Conservation (phyloP, 2,329 filamentous ascomycete species). For the Delphinella strobiligena region DNA sequence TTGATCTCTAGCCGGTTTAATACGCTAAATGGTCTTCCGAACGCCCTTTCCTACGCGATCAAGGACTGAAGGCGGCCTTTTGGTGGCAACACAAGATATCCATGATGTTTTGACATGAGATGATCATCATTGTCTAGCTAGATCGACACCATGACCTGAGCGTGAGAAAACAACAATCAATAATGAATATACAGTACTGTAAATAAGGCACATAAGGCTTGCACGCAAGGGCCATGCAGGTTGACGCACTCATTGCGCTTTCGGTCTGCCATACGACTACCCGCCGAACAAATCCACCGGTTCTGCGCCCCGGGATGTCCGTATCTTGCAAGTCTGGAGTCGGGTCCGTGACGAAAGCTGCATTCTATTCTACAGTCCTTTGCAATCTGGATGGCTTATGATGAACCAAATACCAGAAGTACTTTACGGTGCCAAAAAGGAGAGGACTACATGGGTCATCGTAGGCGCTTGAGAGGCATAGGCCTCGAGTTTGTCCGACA, state of each 20-base stretch:
- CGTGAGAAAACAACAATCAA: background rate
- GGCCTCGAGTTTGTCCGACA: constrained; percentile 43
- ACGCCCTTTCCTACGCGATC: no score
- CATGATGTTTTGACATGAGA: no score
- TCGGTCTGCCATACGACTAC: no score
- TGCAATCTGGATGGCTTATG: background rate
- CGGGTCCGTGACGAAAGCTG: background rate
- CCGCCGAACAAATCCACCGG: no score
- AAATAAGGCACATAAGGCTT: no score
- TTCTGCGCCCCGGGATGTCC: no score
- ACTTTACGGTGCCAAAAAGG: constrained; percentile 25
- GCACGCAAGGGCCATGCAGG: no score
- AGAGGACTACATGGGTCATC: constrained; percentile 34
- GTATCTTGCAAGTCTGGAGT: background rate
- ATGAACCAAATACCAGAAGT: constrained; percentile 33
- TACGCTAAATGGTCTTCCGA: background rate
- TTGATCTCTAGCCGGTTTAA: background rate
- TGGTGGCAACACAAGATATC: no score
- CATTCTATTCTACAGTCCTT: background rate
- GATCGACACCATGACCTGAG: background rate
- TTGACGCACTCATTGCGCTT: no score
- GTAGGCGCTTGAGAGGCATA: constrained; percentile 36
- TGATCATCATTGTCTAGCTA: background rate
- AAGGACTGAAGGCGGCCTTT: no score
- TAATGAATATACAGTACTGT: no score